phyloP scores from a whole-genome alignment of 371 early-diverging fungal genomes.

The Mucor irregularis region DNA sequence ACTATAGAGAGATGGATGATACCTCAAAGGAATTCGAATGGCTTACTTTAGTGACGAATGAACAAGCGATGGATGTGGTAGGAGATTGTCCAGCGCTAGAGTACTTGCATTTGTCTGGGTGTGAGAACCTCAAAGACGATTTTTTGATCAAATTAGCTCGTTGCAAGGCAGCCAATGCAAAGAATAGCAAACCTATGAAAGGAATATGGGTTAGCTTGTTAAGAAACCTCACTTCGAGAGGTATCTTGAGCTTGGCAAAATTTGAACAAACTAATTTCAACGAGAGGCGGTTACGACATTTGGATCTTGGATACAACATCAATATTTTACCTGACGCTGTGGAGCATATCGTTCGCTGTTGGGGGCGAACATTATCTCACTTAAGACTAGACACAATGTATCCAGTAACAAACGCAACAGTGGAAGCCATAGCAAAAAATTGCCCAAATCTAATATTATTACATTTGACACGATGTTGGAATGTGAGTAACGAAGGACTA shows the following conservation, averaged over 20 bases:
- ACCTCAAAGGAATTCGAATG: conserved; percentile 44
- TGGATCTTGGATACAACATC: conserved; percentile 21
- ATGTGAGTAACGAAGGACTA: conserved; percentile 27
- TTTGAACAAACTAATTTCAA: neutral
- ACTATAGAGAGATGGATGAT: conserved; percentile 37
- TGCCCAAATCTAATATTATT: conserved; percentile 35
- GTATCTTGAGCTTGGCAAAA: neutral
- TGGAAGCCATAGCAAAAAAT: conserved; percentile 17
- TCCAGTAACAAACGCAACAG: conserved; percentile 25
- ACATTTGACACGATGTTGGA: conserved; percentile 46
- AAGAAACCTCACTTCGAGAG: conserved; percentile 2
- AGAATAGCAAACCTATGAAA: neutral
- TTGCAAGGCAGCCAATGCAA: neutral
- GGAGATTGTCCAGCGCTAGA: conserved; percentile 19
- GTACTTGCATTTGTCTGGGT: conserved; percentile 36
- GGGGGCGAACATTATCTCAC: conserved; percentile 26
- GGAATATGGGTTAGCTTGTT: conserved; percentile 25
- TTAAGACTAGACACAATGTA: conserved; percentile 39
- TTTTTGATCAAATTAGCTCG: conserved; percentile 10
- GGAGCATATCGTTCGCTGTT: conserved; percentile 4
- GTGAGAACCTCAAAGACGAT: conserved; percentile 27
- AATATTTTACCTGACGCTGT: conserved; percentile 5
- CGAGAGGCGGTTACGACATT: conserved; percentile 1
- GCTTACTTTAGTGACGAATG: conserved; percentile 24
- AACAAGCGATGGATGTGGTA: conserved; percentile 19